Evolutionary conservation across 768 basidiomycete species (phyloP).

Genomic region (Rossbeevera mucosa): DNA sequence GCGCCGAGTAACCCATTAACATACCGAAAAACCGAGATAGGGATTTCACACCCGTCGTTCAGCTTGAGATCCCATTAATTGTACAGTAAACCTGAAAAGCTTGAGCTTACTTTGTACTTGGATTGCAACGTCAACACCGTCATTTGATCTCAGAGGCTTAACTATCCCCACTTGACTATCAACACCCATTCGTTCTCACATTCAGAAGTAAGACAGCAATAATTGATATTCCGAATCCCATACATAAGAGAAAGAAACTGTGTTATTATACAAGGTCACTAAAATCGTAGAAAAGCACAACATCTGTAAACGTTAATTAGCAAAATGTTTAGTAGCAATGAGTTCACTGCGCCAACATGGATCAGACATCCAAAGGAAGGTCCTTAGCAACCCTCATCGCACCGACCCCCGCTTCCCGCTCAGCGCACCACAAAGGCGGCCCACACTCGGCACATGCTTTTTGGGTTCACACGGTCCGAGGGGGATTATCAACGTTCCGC

Average conservation of each 20-base stretch:
- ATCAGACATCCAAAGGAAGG: constrained; percentile 93
- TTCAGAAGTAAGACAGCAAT: background rate
- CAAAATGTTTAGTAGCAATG: background rate
- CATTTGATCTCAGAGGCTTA: background rate
- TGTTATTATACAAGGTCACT: constrained; percentile 2
- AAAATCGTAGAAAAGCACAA: background rate
- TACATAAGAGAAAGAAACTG: background rate
- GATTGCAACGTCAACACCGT: constrained; percentile 3
- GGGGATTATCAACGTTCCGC: constrained; percentile 69
- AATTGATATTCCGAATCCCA: background rate
- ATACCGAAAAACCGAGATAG: constrained; percentile 9
- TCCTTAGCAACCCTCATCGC: constrained; percentile 60
- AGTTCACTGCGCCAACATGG: constrained; percentile 29
- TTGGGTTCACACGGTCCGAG: constrained; percentile 67
- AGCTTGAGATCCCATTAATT: background rate
- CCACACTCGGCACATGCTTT: constrained; percentile 56
- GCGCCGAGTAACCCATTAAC: background rate
- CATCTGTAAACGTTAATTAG: constrained; percentile 13
- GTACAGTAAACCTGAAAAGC: background rate
- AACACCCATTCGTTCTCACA: background rate
- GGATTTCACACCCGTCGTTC: constrained; percentile 5
- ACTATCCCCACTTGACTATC: background rate
- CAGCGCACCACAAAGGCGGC: constrained; percentile 68
- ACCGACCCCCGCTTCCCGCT: constrained; percentile 67
- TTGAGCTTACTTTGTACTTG: constrained; percentile 5